phyloP scores from a whole-genome alignment of 768 basidiomycete genomes.

The Suillus subluteus region DNA sequence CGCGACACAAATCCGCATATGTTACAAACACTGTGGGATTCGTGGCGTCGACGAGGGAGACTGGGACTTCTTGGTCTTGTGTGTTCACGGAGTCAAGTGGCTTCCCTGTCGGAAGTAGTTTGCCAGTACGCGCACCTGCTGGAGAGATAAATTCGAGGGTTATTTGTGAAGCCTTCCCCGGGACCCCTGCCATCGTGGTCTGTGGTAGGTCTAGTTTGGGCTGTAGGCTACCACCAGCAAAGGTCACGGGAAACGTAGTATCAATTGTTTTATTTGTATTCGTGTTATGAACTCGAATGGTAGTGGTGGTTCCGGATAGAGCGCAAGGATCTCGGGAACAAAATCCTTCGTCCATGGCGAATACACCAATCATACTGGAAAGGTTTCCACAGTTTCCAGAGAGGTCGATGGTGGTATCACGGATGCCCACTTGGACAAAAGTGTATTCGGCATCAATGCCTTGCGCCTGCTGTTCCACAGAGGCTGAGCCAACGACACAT shows the following conservation, averaged over 20 bases:
- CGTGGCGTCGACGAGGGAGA: conserved; percentile 71
- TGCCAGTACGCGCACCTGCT: conserved; percentile 70
- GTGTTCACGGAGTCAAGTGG: conserved; percentile 49
- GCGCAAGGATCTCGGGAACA: conserved; percentile 30
- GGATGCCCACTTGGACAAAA: conserved; percentile 66
- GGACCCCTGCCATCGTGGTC: conserved; percentile 66
- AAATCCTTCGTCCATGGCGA: conserved; percentile 68
- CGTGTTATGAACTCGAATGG: conserved; percentile 67
- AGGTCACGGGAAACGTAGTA: conserved; percentile 64
- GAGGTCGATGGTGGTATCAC: conserved; percentile 62
- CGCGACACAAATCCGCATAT: conserved; percentile 43
- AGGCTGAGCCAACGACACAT: conserved; percentile 60
- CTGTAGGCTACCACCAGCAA: conserved; percentile 16
- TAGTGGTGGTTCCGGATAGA: conserved; percentile 30
- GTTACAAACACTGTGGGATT: conserved; percentile 73
- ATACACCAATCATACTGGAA: conserved; percentile 73
- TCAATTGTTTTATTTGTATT: conserved; percentile 74
- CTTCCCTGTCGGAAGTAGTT: conserved; percentile 64
- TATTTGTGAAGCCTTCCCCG: conserved; percentile 66
- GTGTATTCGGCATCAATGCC: conserved; percentile 72
- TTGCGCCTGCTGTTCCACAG: conserved; percentile 40
- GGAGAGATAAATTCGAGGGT: conserved; percentile 68
- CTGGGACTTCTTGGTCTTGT: conserved; percentile 33
- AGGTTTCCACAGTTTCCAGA: conserved; percentile 81
- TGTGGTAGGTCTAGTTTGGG: conserved; percentile 53